These are phyloP conservation scores for Marsdenia floribunda DNA, from an alignment of 257 asterid genomes.

Conservation along the genomic window DNA sequence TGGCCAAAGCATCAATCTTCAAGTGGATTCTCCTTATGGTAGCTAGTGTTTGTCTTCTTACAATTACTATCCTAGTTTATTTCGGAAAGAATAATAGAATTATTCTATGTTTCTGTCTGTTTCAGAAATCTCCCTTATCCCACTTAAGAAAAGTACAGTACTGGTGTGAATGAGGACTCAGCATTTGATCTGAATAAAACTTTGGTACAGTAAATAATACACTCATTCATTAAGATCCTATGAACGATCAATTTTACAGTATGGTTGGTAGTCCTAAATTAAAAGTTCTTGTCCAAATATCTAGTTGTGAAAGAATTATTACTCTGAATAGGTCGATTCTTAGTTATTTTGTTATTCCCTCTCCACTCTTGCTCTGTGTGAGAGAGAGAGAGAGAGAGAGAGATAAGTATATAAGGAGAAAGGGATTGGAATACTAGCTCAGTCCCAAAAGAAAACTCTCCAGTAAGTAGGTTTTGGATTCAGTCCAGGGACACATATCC, in stretches of 20 bases:
- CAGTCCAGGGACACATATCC: no score
- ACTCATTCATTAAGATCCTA: not conserved
- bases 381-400: no score
- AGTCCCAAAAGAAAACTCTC: no score
- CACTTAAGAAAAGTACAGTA: not conserved
- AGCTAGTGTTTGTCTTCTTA: not conserved
- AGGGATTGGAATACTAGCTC: no score
- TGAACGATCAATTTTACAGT: not conserved
- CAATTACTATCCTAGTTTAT: not conserved
- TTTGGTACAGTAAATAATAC: not conserved
- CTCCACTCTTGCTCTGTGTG: no score
- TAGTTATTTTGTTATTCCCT: no score
- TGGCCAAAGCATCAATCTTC: not conserved
- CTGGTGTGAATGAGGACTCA: not conserved
- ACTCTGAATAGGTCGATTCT: no score
- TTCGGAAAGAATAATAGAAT: not conserved
- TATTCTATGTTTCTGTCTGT: not conserved
- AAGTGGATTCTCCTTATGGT: not conserved
- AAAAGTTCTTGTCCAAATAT: not conserved
- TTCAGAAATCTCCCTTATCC: not conserved
- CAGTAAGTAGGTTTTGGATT: no score
- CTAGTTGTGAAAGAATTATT: no score
- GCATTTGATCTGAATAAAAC: not conserved
- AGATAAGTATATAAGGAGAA: no score
- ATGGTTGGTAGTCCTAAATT: not conserved